Percentiles rank a stretch among this genome's conserved stretches.
phyloP scores from a whole-genome alignment of 1,284 basidiomycete species.

The Xerocomus amazonicus region DNA sequence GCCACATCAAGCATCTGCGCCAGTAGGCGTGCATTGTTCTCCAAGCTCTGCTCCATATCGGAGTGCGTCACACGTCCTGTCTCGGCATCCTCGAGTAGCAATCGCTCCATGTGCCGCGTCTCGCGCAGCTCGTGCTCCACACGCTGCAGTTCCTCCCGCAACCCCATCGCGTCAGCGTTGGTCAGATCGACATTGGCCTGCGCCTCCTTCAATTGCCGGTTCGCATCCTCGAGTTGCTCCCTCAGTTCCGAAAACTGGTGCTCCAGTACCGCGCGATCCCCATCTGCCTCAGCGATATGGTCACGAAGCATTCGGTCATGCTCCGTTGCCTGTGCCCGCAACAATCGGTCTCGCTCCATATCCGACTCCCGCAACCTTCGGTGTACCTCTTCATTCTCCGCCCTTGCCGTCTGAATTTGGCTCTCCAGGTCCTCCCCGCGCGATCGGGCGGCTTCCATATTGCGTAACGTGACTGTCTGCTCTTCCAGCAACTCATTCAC shows the following conservation, averaged over 20 bases:
- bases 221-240: slow-evolving; percentile 55
- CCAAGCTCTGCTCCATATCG: slow-evolving; percentile 62
- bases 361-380: slow-evolving; percentile 63
- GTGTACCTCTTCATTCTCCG: slow-evolving; percentile 66
- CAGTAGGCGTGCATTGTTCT: slow-evolving; percentile 56
- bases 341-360: slow-evolving; percentile 70
- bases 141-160: slow-evolving; percentile 70
- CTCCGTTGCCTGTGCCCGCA: slow-evolving; percentile 72
- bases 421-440: slow-evolving; percentile 70
- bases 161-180: slow-evolving; percentile 58
- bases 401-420: slow-evolving; percentile 64
- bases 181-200: slow-evolving; percentile 55
- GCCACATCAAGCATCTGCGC: slow-evolving; percentile 74
- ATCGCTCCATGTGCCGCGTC: slow-evolving; percentile 55
- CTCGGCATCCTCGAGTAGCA: slow-evolving; percentile 61
- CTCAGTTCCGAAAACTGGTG: slow-evolving; percentile 79
- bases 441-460: slow-evolving; percentile 70
- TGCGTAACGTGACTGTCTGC: slow-evolving; percentile 63
- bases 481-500: slow-evolving; percentile 68
- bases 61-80: slow-evolving; percentile 59
- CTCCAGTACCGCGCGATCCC: slow-evolving; percentile 85
- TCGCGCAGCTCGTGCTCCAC: slow-evolving; percentile 65
- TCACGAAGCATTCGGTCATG: slow-evolving; percentile 84
- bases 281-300: slow-evolving; percentile 87
- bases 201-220: slow-evolving; percentile 59